These are phyloP conservation scores for Mariannaea elegans DNA, from an alignment of 2,329 filamentous ascomycete genomes.

Conservation along the genomic window DNA sequence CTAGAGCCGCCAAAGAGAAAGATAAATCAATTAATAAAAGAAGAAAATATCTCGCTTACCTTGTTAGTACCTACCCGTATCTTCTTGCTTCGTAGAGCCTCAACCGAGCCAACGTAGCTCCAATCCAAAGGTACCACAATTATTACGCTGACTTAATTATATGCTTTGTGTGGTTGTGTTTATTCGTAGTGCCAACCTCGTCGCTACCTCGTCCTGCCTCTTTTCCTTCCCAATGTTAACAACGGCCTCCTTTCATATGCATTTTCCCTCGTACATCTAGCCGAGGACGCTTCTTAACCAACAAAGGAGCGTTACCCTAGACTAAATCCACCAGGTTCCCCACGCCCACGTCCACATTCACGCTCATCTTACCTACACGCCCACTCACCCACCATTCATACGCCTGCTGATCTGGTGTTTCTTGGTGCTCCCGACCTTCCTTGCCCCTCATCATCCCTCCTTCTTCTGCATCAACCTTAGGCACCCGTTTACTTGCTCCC, in stretches of 20 bases:
- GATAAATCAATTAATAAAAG: no score
- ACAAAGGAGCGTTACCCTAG: slow-evolving; percentile 21
- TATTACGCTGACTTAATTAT: not conserved
- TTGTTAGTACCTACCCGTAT: no score
- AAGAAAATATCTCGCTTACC: no score
- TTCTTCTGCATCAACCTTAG: slow-evolving; percentile 6
- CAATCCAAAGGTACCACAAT: no score
- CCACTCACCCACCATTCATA: slow-evolving; percentile 3
- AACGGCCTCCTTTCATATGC: not conserved
- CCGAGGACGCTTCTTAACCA: slow-evolving; percentile 2
- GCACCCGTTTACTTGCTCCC: slow-evolving; percentile 13
- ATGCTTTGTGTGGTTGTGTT: not conserved
- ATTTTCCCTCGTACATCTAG: not conserved
- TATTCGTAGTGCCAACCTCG: not conserved
- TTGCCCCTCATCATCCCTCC: slow-evolving; percentile 37
- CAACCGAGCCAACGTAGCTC: no score
- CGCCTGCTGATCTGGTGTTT: slow-evolving; percentile 15
- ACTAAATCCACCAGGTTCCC: slow-evolving; percentile 5
- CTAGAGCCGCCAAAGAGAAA: no score
- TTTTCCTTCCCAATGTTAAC: not conserved
- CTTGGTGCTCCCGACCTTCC: slow-evolving; percentile 24
- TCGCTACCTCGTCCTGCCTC: not conserved
- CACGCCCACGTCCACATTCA: not conserved
- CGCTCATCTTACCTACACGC: slow-evolving; percentile 1
- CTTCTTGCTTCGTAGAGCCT: no score